phyloP scores from a whole-genome alignment of 768 basidiomycete genomes.

The Sporobolomyces phaffii region DNA sequence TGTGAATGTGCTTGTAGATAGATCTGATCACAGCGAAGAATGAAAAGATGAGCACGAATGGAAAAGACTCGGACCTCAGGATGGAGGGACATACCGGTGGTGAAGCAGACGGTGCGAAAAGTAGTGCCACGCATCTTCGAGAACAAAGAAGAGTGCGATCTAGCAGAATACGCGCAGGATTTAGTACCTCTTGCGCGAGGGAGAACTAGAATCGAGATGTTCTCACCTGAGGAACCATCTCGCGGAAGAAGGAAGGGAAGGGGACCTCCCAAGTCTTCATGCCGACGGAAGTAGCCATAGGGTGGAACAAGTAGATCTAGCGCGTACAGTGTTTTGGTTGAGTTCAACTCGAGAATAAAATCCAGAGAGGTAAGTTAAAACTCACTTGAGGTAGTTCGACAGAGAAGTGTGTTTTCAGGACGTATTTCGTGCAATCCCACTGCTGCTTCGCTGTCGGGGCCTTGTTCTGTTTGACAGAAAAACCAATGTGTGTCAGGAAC shows the following conservation, averaged over 20 bases:
- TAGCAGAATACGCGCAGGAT: conserved; percentile 48
- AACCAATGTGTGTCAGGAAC: background rate
- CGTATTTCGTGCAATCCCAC: conserved; percentile 92
- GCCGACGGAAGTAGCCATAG: conserved; percentile 71
- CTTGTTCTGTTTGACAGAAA: conserved; percentile 50
- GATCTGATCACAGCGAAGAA: conserved; percentile 36
- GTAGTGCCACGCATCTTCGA: conserved; percentile 91
- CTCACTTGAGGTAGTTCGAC: conserved; percentile 67
- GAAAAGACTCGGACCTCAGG: no score
- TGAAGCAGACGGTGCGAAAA: conserved; percentile 53
- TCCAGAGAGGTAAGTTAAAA: background rate
- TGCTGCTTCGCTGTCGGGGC: conserved; percentile 73
- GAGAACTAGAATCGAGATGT: background rate
- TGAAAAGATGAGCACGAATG: no score
- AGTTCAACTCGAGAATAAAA: no score
- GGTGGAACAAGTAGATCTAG: conserved; percentile 47
- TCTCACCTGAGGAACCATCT: conserved; percentile 31
- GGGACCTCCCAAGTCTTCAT: conserved; percentile 92
- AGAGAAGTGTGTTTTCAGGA: conserved; percentile 90
- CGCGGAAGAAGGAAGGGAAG: conserved; percentile 60
- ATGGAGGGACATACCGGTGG: no score
- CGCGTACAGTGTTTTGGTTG: no score
- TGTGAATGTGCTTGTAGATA: conserved; percentile 44
- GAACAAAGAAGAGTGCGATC: conserved; percentile 81
- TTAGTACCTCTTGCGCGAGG: background rate